Percentiles rank a stretch among this genome's conserved stretches.
These are phyloP conservation scores for Populus pruinosa DNA, from an alignment of 345 rosid species.

Conservation along the genomic window DNA sequence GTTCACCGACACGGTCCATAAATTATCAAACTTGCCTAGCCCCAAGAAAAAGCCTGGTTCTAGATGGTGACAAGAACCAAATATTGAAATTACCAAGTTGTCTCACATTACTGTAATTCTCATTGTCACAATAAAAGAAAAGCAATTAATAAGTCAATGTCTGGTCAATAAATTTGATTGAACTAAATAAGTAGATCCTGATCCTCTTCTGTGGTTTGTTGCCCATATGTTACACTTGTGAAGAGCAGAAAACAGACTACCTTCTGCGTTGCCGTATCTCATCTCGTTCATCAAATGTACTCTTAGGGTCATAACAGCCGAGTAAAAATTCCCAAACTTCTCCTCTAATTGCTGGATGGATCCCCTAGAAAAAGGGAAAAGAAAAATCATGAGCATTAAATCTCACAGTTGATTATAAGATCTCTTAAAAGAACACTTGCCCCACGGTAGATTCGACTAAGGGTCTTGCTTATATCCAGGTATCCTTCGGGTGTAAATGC, in stretches of 20 bases:
- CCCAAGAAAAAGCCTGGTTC: neutral
- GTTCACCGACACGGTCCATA: neutral
- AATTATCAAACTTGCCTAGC: neutral
- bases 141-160: neutral
- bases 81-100: neutral
- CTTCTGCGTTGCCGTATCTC: constrained; percentile 70
- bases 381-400: neutral
- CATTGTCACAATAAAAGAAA: neutral
- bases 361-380: constrained; percentile 45
- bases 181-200: neutral
- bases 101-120: neutral
- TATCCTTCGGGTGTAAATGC: constrained; percentile 75
- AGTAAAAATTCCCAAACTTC: constrained; percentile 99
- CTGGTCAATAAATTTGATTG: neutral
- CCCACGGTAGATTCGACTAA: constrained; percentile 77
- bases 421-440: constrained; percentile 37
- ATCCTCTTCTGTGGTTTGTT: neutral
- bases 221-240: neutral
- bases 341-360: constrained; percentile 97
- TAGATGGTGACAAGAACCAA: neutral
- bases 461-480: constrained; percentile 78
- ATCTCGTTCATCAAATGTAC: constrained; percentile 88
- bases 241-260: constrained; percentile 32
- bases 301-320: constrained; percentile 86
- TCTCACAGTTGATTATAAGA: neutral